Conservation (phyloP, 2,329 filamentous ascomycete genomes). For the Claviceps lovelessii region DNA sequence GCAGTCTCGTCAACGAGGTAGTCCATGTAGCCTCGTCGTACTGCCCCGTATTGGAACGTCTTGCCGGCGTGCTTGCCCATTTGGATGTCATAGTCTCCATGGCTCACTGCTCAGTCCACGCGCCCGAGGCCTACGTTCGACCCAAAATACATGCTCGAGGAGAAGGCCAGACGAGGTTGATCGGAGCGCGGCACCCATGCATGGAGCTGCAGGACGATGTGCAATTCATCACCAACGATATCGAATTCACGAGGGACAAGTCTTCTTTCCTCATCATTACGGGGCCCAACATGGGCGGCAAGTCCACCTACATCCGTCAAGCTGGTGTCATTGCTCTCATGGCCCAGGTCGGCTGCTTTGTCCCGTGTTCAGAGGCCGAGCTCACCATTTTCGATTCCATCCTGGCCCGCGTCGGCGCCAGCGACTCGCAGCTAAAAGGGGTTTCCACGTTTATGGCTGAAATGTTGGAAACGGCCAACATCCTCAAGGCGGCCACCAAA, state of each 20-base stretch:
- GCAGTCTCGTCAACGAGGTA: constrained; percentile 79
- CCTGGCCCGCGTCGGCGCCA: constrained; percentile 86
- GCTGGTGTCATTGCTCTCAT: constrained; percentile 94
- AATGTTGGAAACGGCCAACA: constrained; percentile 98
- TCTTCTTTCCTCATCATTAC: constrained; percentile 95
- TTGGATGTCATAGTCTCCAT: constrained; percentile 91
- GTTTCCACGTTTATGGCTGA: constrained; percentile 99
- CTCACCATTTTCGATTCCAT: constrained; percentile 95
- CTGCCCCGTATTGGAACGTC: constrained; percentile 76
- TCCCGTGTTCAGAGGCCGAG: constrained; percentile 80
- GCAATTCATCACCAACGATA: constrained; percentile 96
- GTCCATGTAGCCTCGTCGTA: constrained; percentile 90
- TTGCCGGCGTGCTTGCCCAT: constrained; percentile 74
- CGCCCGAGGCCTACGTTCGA: constrained; percentile 78
- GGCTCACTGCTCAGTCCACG: constrained; percentile 84
- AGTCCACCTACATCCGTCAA: constrained; percentile 95
- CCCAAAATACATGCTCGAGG: constrained; percentile 84
- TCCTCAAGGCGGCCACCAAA: constrained; percentile 87
- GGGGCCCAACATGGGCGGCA: constrained; percentile 97
- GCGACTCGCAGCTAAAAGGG: constrained; percentile 91
- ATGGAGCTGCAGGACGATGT: constrained; percentile 99
- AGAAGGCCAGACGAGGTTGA: constrained; percentile 75
- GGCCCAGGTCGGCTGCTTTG: constrained; percentile 94
- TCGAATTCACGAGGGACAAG: constrained; percentile 59
- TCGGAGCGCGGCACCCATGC: constrained; percentile 87